A percentile compares a stretch with the other conserved stretches of the same genome.
phyloP scores from a whole-genome alignment of 1,284 basidiomycete species.

The Ustilago xerochloae region DNA sequence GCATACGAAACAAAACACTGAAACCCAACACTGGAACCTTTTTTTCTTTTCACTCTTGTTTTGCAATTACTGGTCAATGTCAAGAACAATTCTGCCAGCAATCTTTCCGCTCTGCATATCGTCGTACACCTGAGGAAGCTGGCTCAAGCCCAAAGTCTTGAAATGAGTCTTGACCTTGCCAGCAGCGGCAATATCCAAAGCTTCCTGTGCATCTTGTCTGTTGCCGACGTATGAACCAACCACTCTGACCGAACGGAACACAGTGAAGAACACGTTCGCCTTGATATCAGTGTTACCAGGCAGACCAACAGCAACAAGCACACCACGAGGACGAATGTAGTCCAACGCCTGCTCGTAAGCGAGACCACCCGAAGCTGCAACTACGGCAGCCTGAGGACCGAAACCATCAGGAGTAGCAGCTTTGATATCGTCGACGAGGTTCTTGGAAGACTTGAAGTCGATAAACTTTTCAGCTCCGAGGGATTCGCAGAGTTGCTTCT shows the following conservation, averaged over 20 bases:
- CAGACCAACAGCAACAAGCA: slow-evolving; percentile 79
- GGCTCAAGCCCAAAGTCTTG: slow-evolving; percentile 71
- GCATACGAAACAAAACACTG: not conserved
- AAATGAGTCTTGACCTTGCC: slow-evolving; percentile 77
- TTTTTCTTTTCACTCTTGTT: not conserved
- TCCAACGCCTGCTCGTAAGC: slow-evolving; percentile 79
- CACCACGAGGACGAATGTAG: slow-evolving; percentile 74
- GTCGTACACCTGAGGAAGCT: slow-evolving; percentile 74
- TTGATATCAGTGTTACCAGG: slow-evolving; percentile 75
- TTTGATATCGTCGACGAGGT: slow-evolving; percentile 76
- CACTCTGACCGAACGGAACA: slow-evolving; percentile 74
- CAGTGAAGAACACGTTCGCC: slow-evolving; percentile 77
- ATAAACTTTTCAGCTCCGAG: slow-evolving; percentile 84
- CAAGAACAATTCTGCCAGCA: slow-evolving; percentile 76
- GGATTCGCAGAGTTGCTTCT: slow-evolving; percentile 76
- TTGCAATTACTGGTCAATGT: slow-evolving; percentile 64
- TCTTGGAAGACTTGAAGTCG: slow-evolving; percentile 75
- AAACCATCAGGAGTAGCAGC: slow-evolving; percentile 75
- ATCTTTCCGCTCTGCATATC: slow-evolving; percentile 73
- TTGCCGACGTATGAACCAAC: slow-evolving; percentile 80
- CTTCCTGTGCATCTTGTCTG: slow-evolving; percentile 68
- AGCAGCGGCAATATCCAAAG: slow-evolving; percentile 77
- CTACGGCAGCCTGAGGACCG: slow-evolving; percentile 76
- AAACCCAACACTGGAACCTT: not conserved
- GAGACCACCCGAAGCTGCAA: slow-evolving; percentile 69